Conservation (phyloP, 129 eudicot genomes). For the Centrapalus pauciflorus region DNA sequence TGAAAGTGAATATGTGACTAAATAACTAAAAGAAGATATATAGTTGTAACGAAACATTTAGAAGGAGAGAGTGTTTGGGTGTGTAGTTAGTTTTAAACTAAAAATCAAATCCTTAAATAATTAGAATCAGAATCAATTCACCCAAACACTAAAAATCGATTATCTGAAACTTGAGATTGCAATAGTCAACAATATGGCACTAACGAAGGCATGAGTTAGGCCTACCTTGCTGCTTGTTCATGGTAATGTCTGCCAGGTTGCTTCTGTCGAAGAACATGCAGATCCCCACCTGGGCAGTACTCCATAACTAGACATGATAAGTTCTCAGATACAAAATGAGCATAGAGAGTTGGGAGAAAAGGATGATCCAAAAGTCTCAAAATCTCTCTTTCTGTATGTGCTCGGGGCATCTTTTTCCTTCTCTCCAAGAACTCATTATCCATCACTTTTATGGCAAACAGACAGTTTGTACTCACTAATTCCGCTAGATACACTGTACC, state of each 20-base stretch:
- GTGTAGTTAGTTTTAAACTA: too few relatives aligned
- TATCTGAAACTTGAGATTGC: too few relatives aligned
- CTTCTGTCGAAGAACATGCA: conserved; percentile 86
- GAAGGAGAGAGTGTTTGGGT: too few relatives aligned
- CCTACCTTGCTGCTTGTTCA: conserved; percentile 86
- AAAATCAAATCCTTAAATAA: too few relatives aligned
- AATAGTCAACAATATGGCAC: too few relatives aligned
- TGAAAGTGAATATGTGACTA: too few relatives aligned
- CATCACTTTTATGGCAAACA: conserved; percentile 84
- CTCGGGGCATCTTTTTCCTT: conserved; percentile 76
- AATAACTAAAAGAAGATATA: too few relatives aligned
- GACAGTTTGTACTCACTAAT: conserved; percentile 56
- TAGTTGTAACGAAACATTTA: too few relatives aligned
- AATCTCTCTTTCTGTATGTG: conserved; percentile 84
- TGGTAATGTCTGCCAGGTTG: conserved; percentile 73
- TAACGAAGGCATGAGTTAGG: neutral
- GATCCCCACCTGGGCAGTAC: conserved; percentile 93
- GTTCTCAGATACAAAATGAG: conserved; percentile 76
- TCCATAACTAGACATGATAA: conserved; percentile 89
- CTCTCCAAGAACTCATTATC: conserved; percentile 80
- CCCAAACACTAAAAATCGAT: too few relatives aligned
- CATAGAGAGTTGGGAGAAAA: conserved; percentile 81
- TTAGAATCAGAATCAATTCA: too few relatives aligned
- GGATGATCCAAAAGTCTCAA: conserved; percentile 86
- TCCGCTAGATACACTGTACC: conserved; percentile 28